A percentile compares a stretch with the other conserved stretches of the same genome.
Conservation (phyloP, 2,329 filamentous ascomycete species). For the Fusarium agapanthi region DNA sequence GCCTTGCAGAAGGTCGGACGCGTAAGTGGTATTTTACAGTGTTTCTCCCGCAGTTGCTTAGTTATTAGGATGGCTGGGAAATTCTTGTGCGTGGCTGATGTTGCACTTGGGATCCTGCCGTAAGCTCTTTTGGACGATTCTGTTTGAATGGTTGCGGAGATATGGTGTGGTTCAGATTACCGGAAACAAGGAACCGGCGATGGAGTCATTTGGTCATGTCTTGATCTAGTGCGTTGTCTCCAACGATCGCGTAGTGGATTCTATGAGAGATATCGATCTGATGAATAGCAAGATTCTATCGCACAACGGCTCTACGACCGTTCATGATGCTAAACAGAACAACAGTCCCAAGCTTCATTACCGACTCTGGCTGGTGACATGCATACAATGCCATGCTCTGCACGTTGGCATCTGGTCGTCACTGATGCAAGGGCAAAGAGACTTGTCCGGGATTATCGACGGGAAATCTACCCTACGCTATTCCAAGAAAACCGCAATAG, state of each 20-base stretch:
- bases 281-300: background rate
- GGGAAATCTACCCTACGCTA: background rate
- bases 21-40: background rate
- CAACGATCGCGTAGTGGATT: background rate
- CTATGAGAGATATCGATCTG: background rate
- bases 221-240: background rate
- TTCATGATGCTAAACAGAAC: background rate
- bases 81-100: background rate
- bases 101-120: background rate
- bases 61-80: background rate
- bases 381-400: background rate
- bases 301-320: background rate
- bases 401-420: background rate
- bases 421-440: background rate
- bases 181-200: background rate
- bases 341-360: background rate
- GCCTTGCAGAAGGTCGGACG: background rate
- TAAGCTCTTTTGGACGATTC: background rate
- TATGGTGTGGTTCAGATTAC: background rate
- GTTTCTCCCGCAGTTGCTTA: background rate
- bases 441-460: background rate
- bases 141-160: background rate
- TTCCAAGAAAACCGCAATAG: background rate
- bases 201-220: background rate
- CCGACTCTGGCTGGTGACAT: background rate